Percentiles rank a stretch among this genome's conserved stretches.
phyloP scores from a whole-genome alignment of 164 flowering plant genomes.

The Kalanchoe fedtschenkoi region DNA sequence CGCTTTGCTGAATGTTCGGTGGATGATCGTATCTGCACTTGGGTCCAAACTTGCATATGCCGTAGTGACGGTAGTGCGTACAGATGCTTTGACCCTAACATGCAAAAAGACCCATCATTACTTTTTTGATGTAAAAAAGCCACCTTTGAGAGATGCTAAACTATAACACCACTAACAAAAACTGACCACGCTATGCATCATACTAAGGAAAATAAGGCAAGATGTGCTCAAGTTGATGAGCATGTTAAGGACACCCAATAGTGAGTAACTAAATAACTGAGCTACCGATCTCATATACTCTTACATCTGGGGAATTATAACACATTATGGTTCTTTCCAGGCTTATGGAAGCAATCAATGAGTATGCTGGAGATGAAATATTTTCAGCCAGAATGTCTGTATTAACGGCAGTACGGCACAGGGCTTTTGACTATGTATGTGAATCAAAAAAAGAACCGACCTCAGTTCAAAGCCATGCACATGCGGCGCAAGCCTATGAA shows the following conservation, averaged over 20 bases:
- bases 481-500: background rate
- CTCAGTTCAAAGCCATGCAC: background rate
- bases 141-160: background rate
- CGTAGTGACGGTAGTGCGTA: slow-evolving; percentile 52
- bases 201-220: background rate
- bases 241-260: background rate
- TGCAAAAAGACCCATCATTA: slow-evolving; percentile 9
- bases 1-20: slow-evolving; percentile 14
- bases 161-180: background rate
- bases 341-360: background rate
- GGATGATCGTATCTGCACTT: slow-evolving; percentile 73
- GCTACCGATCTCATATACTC: background rate
- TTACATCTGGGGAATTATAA: background rate
- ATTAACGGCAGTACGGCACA: no score
- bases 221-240: background rate
- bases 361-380: background rate
- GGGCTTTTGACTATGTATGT: background rate
- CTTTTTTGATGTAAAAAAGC: background rate
- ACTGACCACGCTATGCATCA: no score
- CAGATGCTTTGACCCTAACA: slow-evolving; percentile 59
- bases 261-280: background rate
- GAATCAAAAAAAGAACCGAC: background rate
- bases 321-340: background rate
- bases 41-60: slow-evolving; percentile 80
- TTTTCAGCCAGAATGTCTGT: background rate